phyloP scores from a whole-genome alignment of 805 yeast species.

The Tetrapisispora taiwanensis region DNA sequence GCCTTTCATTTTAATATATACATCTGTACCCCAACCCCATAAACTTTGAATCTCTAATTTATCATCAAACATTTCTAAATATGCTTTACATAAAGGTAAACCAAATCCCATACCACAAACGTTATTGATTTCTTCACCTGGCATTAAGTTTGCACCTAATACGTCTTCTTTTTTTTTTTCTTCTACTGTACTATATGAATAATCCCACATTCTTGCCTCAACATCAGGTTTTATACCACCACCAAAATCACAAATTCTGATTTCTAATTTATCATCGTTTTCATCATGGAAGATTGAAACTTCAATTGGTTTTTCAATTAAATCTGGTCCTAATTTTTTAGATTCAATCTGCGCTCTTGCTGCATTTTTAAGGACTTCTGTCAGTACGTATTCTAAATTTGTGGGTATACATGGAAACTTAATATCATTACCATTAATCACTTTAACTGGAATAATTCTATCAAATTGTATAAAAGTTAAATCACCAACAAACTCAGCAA shows the following conservation, averaged over 20 bases:
- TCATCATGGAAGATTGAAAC: conserved; percentile 24
- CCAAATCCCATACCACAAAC: conserved; percentile 98
- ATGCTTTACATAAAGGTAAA: conserved; percentile 69
- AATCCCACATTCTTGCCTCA: conserved; percentile 65
- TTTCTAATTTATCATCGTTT: conserved; percentile 41
- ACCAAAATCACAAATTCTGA: conserved; percentile 78
- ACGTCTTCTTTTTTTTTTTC: conserved; percentile 33
- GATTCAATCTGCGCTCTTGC: conserved; percentile 82
- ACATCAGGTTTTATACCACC: conserved; percentile 72
- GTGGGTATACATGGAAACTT: conserved; percentile 75
- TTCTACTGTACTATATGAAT: conserved; percentile 61
- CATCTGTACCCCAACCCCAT: conserved; percentile 74
- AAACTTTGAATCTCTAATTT: conserved; percentile 56
- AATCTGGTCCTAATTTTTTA: conserved; percentile 24
- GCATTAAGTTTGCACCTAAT: conserved; percentile 47
- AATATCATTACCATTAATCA: conserved; percentile 49
- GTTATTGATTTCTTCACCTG: conserved; percentile 52
- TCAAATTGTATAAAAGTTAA: conserved; percentile 79
- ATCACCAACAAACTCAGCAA: conserved; percentile 70
- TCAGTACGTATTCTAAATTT: conserved; percentile 78
- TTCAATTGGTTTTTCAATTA: conserved; percentile 19
- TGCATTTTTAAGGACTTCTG: conserved; percentile 80
- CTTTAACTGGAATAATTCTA: conserved; percentile 46
- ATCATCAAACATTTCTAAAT: conserved; percentile 67
- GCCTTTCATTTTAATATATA: conserved; percentile 44